These are phyloP conservation scores for Xenosphaeropsis pyriputrescens DNA, from an alignment of 2,329 filamentous ascomycete genomes.

Conservation along the genomic window DNA sequence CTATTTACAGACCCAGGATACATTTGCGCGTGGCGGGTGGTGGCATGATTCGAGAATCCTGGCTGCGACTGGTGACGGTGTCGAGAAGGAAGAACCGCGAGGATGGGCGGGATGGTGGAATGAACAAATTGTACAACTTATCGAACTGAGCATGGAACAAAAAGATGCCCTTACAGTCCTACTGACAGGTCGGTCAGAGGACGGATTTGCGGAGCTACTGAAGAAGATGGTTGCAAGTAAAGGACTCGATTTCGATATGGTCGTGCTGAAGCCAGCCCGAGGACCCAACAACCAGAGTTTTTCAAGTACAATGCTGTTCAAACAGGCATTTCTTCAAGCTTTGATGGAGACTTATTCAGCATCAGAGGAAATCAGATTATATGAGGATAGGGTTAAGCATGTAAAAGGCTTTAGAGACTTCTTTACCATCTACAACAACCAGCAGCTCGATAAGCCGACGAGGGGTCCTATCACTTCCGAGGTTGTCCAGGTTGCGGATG, in stretches of 20 bases:
- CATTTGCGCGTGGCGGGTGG: constrained; percentile 78
- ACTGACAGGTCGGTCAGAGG: constrained; percentile 73
- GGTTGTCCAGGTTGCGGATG: constrained; percentile 75
- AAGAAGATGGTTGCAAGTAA: constrained; percentile 68
- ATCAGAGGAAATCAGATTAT: constrained; percentile 70
- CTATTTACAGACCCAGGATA: constrained; percentile 58
- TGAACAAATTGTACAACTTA: constrained; percentile 71
- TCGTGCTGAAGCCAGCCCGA: constrained; percentile 73
- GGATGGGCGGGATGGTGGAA: constrained; percentile 97
- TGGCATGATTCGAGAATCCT: constrained; percentile 91
- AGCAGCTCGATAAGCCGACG: constrained; percentile 30
- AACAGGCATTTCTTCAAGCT: constrained; percentile 68
- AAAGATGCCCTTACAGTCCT: constrained; percentile 75
- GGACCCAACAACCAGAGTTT: constrained; percentile 72
- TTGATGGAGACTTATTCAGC: constrained; percentile 75
- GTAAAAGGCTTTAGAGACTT: constrained; percentile 77
- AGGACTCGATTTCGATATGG: constrained; percentile 73
- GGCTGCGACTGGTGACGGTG: constrained; percentile 69
- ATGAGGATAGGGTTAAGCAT: constrained; percentile 52
- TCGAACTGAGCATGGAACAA: constrained; percentile 67
- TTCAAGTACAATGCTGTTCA: constrained; percentile 76
- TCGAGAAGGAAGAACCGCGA: constrained; percentile 65
- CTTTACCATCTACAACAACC: constrained; percentile 61
- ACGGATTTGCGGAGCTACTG: constrained; percentile 62
- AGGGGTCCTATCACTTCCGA: constrained; percentile 59